phyloP scores from a whole-genome alignment of 2,329 filamentous ascomycete species.

The Dactylellina leptospora region DNA sequence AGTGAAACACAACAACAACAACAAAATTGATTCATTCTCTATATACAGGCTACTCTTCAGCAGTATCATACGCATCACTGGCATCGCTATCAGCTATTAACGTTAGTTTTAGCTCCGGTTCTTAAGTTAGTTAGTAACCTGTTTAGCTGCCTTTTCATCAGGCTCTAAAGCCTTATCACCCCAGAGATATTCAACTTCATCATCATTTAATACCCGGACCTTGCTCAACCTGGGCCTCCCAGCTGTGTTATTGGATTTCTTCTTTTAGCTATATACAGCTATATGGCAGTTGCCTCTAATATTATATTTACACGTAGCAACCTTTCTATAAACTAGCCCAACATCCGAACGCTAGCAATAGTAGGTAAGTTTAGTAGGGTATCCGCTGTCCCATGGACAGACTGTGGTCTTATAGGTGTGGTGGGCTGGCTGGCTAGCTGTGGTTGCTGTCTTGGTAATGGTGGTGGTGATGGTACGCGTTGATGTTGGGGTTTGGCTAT shows the following conservation, averaged over 20 bases:
- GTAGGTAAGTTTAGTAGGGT: neutral
- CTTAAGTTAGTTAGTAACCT: neutral
- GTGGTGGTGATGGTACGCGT: too few species aligned
- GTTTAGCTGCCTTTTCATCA: neutral
- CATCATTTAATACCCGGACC: neutral
- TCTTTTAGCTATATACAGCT: neutral
- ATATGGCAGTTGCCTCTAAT: neutral
- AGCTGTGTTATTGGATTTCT: neutral
- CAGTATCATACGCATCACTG: neutral
- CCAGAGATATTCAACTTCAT: neutral
- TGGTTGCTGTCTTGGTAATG: neutral
- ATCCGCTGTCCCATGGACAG: neutral
- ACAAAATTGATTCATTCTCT: neutral
- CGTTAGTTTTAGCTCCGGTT: neutral
- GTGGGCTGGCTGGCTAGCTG: neutral
- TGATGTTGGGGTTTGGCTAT: too few species aligned
- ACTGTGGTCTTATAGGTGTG: neutral
- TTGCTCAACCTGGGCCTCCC: neutral
- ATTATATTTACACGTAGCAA: neutral
- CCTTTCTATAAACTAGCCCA: neutral
- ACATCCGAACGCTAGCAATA: neutral
- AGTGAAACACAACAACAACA: neutral
- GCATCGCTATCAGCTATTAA: neutral
- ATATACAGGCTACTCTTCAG: neutral
- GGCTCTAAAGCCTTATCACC: neutral